Evolutionary conservation across 441 rosid genomes (phyloP), one percentile per base, ranked within the genome.

Genomic region (Omphalea diandra): DNA sequence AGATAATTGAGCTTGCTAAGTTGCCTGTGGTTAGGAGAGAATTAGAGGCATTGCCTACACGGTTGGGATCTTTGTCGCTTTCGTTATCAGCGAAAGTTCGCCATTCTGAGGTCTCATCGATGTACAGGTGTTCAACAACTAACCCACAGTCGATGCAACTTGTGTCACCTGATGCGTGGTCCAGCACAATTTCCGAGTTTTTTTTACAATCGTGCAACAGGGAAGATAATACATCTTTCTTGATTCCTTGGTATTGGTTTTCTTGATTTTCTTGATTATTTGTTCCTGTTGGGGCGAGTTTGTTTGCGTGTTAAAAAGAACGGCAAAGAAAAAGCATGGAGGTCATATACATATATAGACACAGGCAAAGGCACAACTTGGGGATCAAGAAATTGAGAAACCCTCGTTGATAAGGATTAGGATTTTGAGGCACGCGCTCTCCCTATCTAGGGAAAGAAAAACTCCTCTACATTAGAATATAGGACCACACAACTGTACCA

Each of bases 91-190:
- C 14, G 54, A 78, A 74, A 31, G 67, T 57, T 33, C 79, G 12
- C 76, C 82, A 71, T 43, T 71, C 79, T 1, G 38, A 22, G n/a
- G 29, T 35, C 20, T 75, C 82, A 12, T 68, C 70, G 36, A 75
- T 24, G 38, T 2, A 22, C 17, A 18, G 24, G 26, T 56, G 33
- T 20, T 65, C 79, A 10, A 79, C 62, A 54, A 79, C 66, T 35
- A 79, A 66, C 4, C 71, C 69, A 12, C 79, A 75, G 14, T 53
- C 69, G 0, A 15, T 22, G 36, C 79, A 75, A 27, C 72, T 29
- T 17, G 66, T 64, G 55, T 79, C 76, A 1, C 72, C 67, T 2
- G 63, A 6, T 3, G 40, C 5, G 65, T 52, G 70, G 41, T 78
- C 76, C 10, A 56, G 4, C n/a, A 71, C 76, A 24, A 68, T 32